Evolutionary conservation across 176 grass and related monocot genomes (phyloP), one percentile per base, ranked within the genome.

Genomic region (Typha latifolia): DNA sequence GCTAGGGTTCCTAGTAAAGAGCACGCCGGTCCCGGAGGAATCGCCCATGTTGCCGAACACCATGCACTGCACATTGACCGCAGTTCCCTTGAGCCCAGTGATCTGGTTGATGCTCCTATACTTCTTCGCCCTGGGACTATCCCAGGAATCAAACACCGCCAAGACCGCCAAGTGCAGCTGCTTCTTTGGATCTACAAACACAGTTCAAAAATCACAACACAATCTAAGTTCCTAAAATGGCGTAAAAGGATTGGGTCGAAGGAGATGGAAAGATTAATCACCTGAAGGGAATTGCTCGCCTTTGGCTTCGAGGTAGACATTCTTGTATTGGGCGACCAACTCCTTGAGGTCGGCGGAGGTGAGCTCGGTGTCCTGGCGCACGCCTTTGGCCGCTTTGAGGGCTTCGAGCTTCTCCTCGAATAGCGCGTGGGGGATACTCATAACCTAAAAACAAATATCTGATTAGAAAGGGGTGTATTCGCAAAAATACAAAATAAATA

Each of bases 41-140:
- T 87, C 69, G 3, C 95, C 95, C 95, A 99, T 99, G 86, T 99
- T 99, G 18, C 95, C 95, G 57, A 90, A 99, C 70, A 99, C 95
- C 95, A 99, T 99, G 70, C 66, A 84, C 79, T 99, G 95, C 47
- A 99, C 86, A 69, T 99, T 99, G 4, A 99, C 95, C 6, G 95
- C 95, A 8, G 95, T 99, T 34, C 95, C 95, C 59, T 32, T 77
- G 13, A 99, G 76, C 31, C 89, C 86, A 2, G 76, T 93, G 78
- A 99, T 99, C 73, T 85, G 69, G 69, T 99, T 99, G 13, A 99
- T 99, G 81, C 79, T 87, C 74, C 95, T 80, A 66, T 94, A 99
- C 79, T 99, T 99, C 0, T 79, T 99, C 0, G 95, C 95, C 15
- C 95, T 84, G 0, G 84, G 61, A n/a, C 95, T 99, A 47, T 99